A percentile compares a stretch with the other conserved stretches of the same genome.
Conservation (phyloP, 2,329 filamentous ascomycete genomes). For the Colletotrichum melonis region DNA sequence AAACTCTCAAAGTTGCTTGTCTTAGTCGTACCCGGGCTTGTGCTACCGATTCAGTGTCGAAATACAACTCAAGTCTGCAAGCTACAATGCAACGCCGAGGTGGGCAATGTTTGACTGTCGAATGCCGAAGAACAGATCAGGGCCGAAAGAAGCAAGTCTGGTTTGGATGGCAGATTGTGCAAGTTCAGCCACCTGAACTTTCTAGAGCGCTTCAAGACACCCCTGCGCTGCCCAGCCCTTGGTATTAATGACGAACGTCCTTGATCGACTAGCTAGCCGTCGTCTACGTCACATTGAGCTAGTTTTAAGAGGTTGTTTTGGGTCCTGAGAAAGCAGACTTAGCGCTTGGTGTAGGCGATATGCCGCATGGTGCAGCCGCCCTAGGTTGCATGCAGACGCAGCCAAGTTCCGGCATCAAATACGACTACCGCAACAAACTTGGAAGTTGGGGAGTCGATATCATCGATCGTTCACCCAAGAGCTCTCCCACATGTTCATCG, state of each 20-base stretch:
- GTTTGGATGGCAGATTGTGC: not conserved
- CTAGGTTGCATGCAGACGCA: no score
- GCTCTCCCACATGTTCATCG: no score
- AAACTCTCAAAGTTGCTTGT: not conserved
- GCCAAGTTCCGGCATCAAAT: no score
- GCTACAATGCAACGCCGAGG: not conserved
- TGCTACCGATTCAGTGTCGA: not conserved
- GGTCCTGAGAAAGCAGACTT: no score
- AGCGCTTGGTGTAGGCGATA: no score
- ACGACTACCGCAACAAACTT: no score
- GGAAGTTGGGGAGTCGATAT: no score
- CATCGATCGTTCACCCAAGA: no score
- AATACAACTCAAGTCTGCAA: not conserved
- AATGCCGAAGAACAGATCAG: not conserved
- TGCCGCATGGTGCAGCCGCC: no score
- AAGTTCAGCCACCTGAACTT: not conserved
- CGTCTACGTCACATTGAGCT: not conserved
- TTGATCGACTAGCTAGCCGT: not conserved
- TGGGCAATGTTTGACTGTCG: not conserved
- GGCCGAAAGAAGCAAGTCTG: not conserved
- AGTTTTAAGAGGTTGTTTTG: not conserved
- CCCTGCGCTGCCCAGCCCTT: not conserved
- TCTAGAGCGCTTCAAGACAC: not conserved
- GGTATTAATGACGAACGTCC: not conserved
- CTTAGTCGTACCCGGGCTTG: not conserved